phyloP scores from a whole-genome alignment of 176 grass and related monocot species.

The Oryza meridionalis region DNA sequence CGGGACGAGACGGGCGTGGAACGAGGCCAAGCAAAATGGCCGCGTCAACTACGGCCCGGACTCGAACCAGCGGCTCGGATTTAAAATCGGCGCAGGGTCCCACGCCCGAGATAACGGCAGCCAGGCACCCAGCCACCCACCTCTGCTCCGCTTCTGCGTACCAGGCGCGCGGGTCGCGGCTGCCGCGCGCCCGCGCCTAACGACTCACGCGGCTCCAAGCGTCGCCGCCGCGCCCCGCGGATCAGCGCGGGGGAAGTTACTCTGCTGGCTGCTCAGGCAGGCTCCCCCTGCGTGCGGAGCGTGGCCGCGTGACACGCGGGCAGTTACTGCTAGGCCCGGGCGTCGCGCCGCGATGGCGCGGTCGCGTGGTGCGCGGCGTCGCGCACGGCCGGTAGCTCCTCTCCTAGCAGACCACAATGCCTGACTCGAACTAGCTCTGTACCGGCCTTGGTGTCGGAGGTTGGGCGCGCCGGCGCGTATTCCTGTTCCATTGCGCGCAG shows the following conservation, averaged over 20 bases:
- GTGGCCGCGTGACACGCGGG: slow-evolving; percentile 14
- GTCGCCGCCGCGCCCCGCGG: slow-evolving; percentile 26
- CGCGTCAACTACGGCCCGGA: slow-evolving; percentile 33
- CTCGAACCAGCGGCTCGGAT: slow-evolving; percentile 2
- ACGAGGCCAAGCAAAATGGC: slow-evolving; percentile 43
- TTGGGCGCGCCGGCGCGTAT: too few relatives aligned
- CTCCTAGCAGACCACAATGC: too few relatives aligned
- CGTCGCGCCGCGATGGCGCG: not conserved
- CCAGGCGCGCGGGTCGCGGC: not conserved
- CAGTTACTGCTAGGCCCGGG: not conserved
- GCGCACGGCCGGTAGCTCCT: not conserved
- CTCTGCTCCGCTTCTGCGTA: not conserved
- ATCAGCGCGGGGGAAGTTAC: slow-evolving; percentile 6
- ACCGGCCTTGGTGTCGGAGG: too few relatives aligned
- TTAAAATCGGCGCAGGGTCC: slow-evolving; percentile 10
- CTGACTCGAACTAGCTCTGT: too few relatives aligned
- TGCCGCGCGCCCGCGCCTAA: not conserved
- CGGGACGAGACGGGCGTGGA: slow-evolving; percentile 7
- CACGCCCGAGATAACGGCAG: not conserved
- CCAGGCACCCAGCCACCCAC: not conserved
- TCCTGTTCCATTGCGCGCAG: not conserved
- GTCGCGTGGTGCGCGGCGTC: not conserved
- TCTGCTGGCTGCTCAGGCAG: too few relatives aligned
- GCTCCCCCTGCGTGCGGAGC: not conserved
- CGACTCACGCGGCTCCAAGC: slow-evolving; percentile 11